Evolutionary conservation across 495 filamentous ascomycete species (phyloP), one percentile per base, ranked within the genome.

Genomic region (Xylaria cubensis): DNA sequence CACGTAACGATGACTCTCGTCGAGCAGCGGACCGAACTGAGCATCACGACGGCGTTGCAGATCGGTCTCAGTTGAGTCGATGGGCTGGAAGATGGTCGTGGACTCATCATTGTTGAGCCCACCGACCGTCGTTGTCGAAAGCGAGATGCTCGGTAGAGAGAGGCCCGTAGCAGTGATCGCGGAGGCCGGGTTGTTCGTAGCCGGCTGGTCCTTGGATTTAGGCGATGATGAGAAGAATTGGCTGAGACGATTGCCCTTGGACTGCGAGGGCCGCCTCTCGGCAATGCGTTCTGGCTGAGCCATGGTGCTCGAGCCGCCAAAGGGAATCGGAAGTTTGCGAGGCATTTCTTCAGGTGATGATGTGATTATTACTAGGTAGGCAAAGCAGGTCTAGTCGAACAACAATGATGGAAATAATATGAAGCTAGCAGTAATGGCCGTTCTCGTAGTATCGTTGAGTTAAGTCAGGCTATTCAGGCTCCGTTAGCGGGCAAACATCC

Each of bases 51-150:
- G 92, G 36, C 92, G 90, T 82, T 91, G 85, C 68, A 88, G 87
- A 55, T 89, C 89, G 48, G 90, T 89, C 82, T 98, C 95, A 78
- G 91, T 93, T 13, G 92, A 91, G n/a, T 93, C 93, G 44, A 94
- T 94, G 24, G 96, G 97, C 77, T 96, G 88, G 81, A 98, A 98
- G 36, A 99, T 87, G 4, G 94, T 97, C 24, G 91, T 94, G 2
- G 92, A 81, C 75, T 84, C 92, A 77, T 96, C 92, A 75, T 87
- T 90, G 70, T 88, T 88, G 44, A 73, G 77, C 75, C 93, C 94
- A 70, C 94, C 94, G 46, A 90, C 92, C 15, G 90, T 92, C 68
- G 95, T 94, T 12, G 94, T 94, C 7, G 95, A 97, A 44, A 98
- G 88, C 34, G 92, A 97, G 72, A 99, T 99, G 59, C 92, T 94